Conservation (phyloP, 2,329 filamentous ascomycete species). For the Fusarium nurragi region DNA sequence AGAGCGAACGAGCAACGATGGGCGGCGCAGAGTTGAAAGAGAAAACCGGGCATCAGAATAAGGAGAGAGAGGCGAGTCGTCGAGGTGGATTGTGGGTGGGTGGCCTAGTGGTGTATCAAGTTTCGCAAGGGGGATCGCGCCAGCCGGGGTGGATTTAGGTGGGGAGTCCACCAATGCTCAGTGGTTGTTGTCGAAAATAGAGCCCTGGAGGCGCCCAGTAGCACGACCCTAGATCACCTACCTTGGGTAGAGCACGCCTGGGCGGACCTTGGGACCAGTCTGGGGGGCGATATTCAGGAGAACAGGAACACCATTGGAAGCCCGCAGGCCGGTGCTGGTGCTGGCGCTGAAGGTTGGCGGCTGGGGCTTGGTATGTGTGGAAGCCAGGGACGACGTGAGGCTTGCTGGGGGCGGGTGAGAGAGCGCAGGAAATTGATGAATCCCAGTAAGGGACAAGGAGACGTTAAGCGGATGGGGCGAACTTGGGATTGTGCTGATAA, state of each 20-base stretch:
- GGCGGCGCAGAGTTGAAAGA: conserved; percentile 58
- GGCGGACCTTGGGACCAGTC: too few species aligned
- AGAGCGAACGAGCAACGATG: conserved; percentile 58
- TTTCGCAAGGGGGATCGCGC: conserved; percentile 44
- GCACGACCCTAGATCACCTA: conserved; percentile 36
- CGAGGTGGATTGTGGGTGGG: conserved; percentile 31
- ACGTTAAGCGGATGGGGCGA: conserved; percentile 35
- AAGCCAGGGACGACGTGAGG: conserved; percentile 30
- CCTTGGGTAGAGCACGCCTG: conserved; percentile 14
- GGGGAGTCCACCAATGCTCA: conserved; percentile 26
- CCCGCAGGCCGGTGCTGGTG: background rate
- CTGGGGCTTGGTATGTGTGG: conserved; percentile 9
- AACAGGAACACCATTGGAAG: conserved; percentile 34
- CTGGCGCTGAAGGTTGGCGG: background rate
- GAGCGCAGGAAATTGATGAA: conserved; percentile 34
- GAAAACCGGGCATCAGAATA: conserved; percentile 58
- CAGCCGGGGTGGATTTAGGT: conserved; percentile 33
- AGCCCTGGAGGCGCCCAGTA: conserved; percentile 37
- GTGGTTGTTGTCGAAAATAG: conserved; percentile 35
- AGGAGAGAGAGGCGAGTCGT: conserved; percentile 40
- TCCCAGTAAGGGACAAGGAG: conserved; percentile 39
- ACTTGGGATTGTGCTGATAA: conserved; percentile 28
- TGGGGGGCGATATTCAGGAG: conserved; percentile 29
- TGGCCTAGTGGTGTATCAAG: conserved; percentile 30
- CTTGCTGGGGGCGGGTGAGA: conserved; percentile 24